Evolutionary conservation across 164 flowering plant species (phyloP).

Genomic region (Warburgia ugandensis): DNA sequence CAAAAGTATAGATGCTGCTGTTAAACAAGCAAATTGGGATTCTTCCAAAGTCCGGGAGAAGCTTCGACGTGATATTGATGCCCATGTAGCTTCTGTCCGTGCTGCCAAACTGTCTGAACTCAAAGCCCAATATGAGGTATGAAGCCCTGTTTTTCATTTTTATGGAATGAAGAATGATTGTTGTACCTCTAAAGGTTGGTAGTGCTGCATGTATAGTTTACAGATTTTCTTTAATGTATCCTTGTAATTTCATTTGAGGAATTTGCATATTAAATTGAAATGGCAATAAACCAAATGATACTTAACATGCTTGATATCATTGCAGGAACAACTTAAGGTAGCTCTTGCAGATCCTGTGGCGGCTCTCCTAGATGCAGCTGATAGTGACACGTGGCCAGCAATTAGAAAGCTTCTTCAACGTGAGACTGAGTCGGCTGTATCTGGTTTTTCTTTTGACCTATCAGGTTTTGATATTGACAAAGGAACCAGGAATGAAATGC

Average conservation of each 20-base stretch:
- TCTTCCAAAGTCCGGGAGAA: slow-evolving; percentile 71
- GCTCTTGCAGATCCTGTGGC: slow-evolving; percentile 86
- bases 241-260: not conserved
- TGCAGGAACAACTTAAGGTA: slow-evolving; percentile 63
- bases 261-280: not conserved
- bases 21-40: slow-evolving; percentile 77
- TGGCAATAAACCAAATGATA: not conserved
- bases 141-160: not conserved
- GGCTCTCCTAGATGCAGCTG: slow-evolving; percentile 82
- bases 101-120: slow-evolving; percentile 73
- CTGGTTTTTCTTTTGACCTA: slow-evolving; percentile 63
- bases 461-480: slow-evolving; percentile 86
- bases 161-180: not conserved
- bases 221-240: too few relatives aligned
- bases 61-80: slow-evolving; percentile 80
- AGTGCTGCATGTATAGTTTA: not conserved
- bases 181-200: not conserved
- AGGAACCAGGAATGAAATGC: slow-evolving; percentile 45
- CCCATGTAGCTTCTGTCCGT: slow-evolving; percentile 70
- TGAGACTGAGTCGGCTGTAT: slow-evolving; percentile 71
- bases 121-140: slow-evolving; percentile 67
- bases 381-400: slow-evolving; percentile 83
- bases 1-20: slow-evolving; percentile 43
- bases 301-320: slow-evolving; percentile 1
- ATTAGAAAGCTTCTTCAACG: slow-evolving; percentile 72